A percentile compares a stretch with the other conserved stretches of the same genome.
phyloP scores from a whole-genome alignment of 169 alveolate species.

The Cryptosporidium ryanae region DNA sequence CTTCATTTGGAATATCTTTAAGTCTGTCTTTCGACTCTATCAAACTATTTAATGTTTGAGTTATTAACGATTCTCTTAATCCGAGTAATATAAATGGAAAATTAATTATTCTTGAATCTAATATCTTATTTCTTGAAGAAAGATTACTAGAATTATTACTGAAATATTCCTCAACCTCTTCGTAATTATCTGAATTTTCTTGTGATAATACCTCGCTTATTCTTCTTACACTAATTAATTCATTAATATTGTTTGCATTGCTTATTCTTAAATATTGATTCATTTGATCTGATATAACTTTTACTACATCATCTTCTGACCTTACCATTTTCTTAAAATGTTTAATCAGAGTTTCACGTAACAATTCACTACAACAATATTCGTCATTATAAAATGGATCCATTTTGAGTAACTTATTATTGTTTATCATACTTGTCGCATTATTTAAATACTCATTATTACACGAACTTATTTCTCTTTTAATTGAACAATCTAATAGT shows the following conservation, averaged over 20 bases:
- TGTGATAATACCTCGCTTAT: conserved; percentile 44
- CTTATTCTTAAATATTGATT: conserved; percentile 45
- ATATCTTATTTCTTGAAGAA: neutral
- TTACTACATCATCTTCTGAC: conserved; percentile 25
- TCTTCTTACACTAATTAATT: conserved; percentile 21
- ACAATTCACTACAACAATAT: conserved; percentile 3
- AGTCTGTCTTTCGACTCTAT: neutral
- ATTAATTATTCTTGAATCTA: conserved; percentile 19
- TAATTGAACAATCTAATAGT: conserved; percentile 17
- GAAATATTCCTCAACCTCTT: neutral
- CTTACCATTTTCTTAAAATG: conserved; percentile 38
- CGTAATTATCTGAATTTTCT: neutral
- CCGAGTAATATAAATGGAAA: conserved; percentile 37
- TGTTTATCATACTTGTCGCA: neutral
- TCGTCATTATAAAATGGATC: conserved; percentile 49
- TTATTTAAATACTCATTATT: neutral
- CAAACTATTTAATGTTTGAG: neutral
- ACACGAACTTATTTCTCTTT: neutral
- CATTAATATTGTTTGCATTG: conserved; percentile 22
- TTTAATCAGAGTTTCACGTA: conserved; percentile 4
- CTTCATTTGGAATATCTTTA: neutral
- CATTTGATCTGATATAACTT: conserved; percentile 44
- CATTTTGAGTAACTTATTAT: conserved; percentile 8
- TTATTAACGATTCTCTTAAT: conserved; percentile 27
- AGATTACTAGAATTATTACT: neutral